These are phyloP conservation scores for Backusella macrospora DNA, from an alignment of 192 early-diverging fungal species.

Conservation along the genomic window DNA sequence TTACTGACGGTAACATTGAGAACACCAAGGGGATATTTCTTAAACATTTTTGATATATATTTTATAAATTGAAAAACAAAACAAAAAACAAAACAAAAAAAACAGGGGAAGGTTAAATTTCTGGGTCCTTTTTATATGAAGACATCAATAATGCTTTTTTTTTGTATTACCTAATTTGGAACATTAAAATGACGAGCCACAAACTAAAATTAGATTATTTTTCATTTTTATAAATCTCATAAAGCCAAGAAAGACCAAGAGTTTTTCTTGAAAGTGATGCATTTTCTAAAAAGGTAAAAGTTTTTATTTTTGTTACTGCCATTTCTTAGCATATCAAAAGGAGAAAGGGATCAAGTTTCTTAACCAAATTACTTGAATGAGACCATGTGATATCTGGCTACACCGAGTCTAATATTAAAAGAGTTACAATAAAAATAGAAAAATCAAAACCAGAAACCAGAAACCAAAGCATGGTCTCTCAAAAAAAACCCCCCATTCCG, in stretches of 20 bases:
- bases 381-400: neutral
- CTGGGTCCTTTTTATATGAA: neutral
- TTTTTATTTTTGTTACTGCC: neutral
- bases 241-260: neutral
- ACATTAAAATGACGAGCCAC: neutral
- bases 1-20: constrained; percentile 31
- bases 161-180: neutral
- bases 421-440: neutral
- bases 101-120: neutral
- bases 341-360: neutral
- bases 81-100: neutral
- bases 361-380: constrained; percentile 3
- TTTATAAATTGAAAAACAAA: neutral
- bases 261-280: neutral
- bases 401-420: constrained; percentile 1
- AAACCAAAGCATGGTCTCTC: neutral
- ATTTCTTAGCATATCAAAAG: neutral
- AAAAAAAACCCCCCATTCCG: neutral
- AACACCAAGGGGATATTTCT: constrained; percentile 12
- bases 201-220: constrained; percentile 9
- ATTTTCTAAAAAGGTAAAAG: neutral
- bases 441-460: neutral
- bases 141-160: neutral
- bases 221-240: neutral
- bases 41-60: constrained; percentile 13